These are phyloP conservation scores for Torrubiella hemipterigena DNA, from an alignment of 2,329 filamentous ascomycete species.

Conservation along the genomic window DNA sequence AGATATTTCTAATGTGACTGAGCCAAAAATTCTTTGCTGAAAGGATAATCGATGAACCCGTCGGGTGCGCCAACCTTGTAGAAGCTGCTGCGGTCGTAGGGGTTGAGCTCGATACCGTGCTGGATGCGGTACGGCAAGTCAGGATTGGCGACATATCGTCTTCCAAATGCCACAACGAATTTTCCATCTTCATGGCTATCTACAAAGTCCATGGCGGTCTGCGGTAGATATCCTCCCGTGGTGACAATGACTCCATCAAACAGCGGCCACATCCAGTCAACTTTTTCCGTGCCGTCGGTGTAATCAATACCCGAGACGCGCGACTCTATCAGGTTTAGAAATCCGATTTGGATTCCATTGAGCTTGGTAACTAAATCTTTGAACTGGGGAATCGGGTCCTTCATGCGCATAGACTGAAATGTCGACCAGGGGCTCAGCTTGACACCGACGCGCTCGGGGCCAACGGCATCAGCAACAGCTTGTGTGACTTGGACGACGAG, in stretches of 20 bases:
- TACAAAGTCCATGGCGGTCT: constrained; percentile 13
- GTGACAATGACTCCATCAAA: constrained; percentile 21
- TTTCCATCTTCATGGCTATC: constrained; percentile 18
- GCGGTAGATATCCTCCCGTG: constrained; percentile 19
- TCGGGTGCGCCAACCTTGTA: constrained; percentile 9
- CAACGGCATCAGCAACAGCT: constrained; percentile 26
- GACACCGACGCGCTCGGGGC: constrained; percentile 39
- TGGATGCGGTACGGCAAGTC: constrained; percentile 14
- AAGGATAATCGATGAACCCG: constrained; percentile 19
- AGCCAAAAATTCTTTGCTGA: constrained; percentile 10
- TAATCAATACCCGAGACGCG: constrained; percentile 33
- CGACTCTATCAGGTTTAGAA: constrained; percentile 50
- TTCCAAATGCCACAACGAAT: constrained; percentile 20
- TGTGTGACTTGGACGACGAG: constrained; percentile 38
- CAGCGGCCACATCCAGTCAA: constrained; percentile 20
- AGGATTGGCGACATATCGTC: constrained; percentile 19
- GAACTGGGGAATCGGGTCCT: constrained; percentile 52
- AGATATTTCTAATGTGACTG: too few relatives aligned
- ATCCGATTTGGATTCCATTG: constrained; percentile 41
- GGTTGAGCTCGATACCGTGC: constrained; percentile 13
- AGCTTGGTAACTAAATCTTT: constrained; percentile 39
- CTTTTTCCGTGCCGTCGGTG: constrained; percentile 17
- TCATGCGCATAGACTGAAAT: constrained; percentile 54
- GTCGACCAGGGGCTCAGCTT: constrained; percentile 47
- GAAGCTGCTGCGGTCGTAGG: constrained; percentile 15